A percentile compares a stretch with the other conserved stretches of the same genome.
Conservation (phyloP, 345 rosid species). For the Euphorbia pulcherrima region DNA sequence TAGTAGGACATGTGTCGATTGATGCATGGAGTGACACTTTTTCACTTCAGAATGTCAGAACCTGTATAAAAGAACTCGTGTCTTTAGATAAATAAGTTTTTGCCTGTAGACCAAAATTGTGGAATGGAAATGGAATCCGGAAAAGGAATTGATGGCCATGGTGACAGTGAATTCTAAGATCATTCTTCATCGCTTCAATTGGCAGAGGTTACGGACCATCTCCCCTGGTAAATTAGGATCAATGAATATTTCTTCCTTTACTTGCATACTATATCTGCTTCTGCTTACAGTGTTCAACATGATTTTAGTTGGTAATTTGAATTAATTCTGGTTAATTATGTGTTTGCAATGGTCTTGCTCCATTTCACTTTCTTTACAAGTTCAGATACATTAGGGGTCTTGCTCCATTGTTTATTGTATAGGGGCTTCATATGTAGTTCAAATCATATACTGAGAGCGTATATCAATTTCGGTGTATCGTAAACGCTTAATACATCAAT, state of each 20-base stretch:
- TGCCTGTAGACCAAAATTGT: slow-evolving; percentile 53
- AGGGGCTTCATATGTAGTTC: no score
- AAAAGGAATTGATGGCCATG: slow-evolving; percentile 87
- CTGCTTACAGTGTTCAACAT: no score
- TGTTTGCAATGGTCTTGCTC: background rate
- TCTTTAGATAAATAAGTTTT: background rate
- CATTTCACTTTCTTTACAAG: background rate
- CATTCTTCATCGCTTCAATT: slow-evolving; percentile 73
- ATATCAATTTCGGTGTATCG: no score
- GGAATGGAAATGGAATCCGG: slow-evolving; percentile 84
- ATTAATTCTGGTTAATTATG: background rate
- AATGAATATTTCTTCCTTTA: background rate
- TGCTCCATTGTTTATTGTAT: no score
- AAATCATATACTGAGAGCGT: no score
- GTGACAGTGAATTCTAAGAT: slow-evolving; percentile 71
- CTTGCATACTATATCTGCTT: background rate
- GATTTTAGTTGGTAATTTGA: background rate
- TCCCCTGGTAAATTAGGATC: slow-evolving; percentile 48
- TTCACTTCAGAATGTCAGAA: no score
- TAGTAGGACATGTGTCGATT: no score
- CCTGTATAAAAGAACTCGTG: no score
- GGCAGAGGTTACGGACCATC: slow-evolving; percentile 89
- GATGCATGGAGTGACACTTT: no score
- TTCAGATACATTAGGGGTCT: background rate
- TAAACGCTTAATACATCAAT: no score